Base-by-base conservation (phyloP, 495 filamentous ascomycete genomes). In the Podospora pseudocomata region DNA sequence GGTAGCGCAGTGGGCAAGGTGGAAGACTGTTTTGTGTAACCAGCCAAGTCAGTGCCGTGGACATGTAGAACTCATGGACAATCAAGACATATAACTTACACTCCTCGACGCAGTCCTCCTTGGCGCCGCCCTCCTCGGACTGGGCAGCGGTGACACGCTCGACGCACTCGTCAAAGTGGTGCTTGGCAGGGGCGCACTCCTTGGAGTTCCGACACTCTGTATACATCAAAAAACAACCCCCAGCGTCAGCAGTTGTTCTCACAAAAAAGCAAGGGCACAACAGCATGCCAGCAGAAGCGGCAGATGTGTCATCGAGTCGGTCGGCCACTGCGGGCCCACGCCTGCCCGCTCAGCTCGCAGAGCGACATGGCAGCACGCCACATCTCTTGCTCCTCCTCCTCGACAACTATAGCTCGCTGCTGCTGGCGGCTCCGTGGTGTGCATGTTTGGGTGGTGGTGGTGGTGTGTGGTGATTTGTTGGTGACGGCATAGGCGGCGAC, bases 21-120 rank as follows among this genome's bases (percentile, higher is more conserved):
- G 95, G 89, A 99, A 99, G 87, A 97, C 95, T 99, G 68, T 44
- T 49, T 15, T 30, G 59, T 75, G 20, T 69, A 65, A 57, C 7
- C 20, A 19, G 13, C 3, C 19, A 5, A 32, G 3, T 39, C 34
- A 18, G 54, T 7, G 16, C 1, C 5, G 13, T 19, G 15, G 27
- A 20, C 30, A 9, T 5, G 73, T 64, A 44, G 30, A 23, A 18
- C 1, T 39, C 11, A 59, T n/a, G 65, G 15, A 69, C 32, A 61
- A 13, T 23, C 23, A 7, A 56, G 5, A 56, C 56, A 26, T 26
- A 16, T 49, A 3, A 88, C 94, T 84, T 89, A 97, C 95, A 99
- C 86, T 99, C 95, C 85, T 99, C 95, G 70, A 99, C 92, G 74
- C 95, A 99, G 84, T 99, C 94, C 86, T 99, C 95, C 80, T 85